These are phyloP conservation scores for Venturia carpophila DNA, from an alignment of 2,329 filamentous ascomycete genomes.

Conservation along the genomic window DNA sequence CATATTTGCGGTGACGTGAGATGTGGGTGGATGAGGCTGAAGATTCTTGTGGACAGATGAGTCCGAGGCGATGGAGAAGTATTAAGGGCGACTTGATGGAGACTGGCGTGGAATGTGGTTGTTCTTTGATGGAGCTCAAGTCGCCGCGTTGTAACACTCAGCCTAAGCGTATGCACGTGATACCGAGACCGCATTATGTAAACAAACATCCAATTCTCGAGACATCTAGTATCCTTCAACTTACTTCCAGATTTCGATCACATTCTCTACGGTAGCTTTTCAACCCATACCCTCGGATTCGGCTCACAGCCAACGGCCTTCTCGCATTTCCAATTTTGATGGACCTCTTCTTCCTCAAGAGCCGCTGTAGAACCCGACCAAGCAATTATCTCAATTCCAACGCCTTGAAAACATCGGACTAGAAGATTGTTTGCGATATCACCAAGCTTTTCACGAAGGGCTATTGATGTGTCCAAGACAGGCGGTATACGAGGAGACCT, in stretches of 20 bases:
- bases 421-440: constrained; percentile 20
- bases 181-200: background rate
- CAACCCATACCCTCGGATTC: constrained; percentile 22
- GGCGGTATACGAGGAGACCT: too few relatives aligned
- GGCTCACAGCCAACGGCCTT: constrained; percentile 25
- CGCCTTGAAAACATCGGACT: constrained; percentile 9
- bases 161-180: constrained; percentile 1
- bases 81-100: background rate
- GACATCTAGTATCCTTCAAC: too few relatives aligned
- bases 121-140: constrained; percentile 6
- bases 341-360: constrained; percentile 20
- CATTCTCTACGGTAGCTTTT: constrained; percentile 22
- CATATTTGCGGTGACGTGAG: constrained; percentile 24
- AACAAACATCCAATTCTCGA: background rate
- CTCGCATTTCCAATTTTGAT: constrained; percentile 25
- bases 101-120: constrained; percentile 1
- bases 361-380: background rate
- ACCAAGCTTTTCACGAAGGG: constrained; percentile 22
- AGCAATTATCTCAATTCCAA: too few relatives aligned
- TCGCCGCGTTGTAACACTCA: background rate
- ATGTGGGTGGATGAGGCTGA: background rate
- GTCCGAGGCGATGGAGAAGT: background rate
- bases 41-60: background rate
- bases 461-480: too few relatives aligned
- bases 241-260: constrained; percentile 20